Percentiles rank a stretch among this genome's conserved stretches.
Evolutionary conservation across 495 filamentous ascomycete species (phyloP).

Genomic region (Hyphodiscus hymeniophilus): DNA sequence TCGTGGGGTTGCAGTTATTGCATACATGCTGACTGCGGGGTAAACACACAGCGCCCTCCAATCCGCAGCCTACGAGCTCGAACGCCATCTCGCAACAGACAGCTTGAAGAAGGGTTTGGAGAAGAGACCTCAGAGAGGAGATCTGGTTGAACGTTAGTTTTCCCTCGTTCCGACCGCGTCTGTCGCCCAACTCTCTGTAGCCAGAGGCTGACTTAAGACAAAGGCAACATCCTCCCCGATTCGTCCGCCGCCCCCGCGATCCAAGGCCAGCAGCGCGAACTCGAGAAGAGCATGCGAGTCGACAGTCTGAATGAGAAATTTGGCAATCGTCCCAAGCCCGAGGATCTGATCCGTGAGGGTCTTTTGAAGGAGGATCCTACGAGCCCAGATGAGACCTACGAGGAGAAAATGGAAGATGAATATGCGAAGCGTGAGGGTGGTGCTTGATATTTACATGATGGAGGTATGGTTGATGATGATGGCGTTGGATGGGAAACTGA

Average conservation of each 20-base stretch:
- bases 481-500: too few relatives aligned
- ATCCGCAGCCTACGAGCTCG: constrained; percentile 51
- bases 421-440: constrained; percentile 33
- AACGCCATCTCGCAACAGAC: constrained; percentile 55
- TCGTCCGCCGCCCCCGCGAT: constrained; percentile 66
- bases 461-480: background rate
- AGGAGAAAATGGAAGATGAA: constrained; percentile 27
- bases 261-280: constrained; percentile 68
- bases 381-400: constrained; percentile 23
- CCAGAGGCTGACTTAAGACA: background rate
- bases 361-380: constrained; percentile 60
- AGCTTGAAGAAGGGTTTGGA: constrained; percentile 58
- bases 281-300: constrained; percentile 77
- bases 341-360: constrained; percentile 67
- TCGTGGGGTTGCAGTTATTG: background rate
- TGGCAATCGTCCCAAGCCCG: constrained; percentile 62
- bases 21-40: constrained; percentile 7
- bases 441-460: constrained; percentile 14
- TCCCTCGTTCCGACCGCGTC: constrained; percentile 1
- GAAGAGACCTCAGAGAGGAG: constrained; percentile 54
- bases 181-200: background rate
- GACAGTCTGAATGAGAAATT: constrained; percentile 80
- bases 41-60: constrained; percentile 47
- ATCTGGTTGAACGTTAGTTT: constrained; percentile 62
- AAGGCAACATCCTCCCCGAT: constrained; percentile 77